A percentile compares a stretch with the other conserved stretches of the same genome.
Conservation (phyloP, 495 filamentous ascomycete species). For the Usnea hakonensis region DNA sequence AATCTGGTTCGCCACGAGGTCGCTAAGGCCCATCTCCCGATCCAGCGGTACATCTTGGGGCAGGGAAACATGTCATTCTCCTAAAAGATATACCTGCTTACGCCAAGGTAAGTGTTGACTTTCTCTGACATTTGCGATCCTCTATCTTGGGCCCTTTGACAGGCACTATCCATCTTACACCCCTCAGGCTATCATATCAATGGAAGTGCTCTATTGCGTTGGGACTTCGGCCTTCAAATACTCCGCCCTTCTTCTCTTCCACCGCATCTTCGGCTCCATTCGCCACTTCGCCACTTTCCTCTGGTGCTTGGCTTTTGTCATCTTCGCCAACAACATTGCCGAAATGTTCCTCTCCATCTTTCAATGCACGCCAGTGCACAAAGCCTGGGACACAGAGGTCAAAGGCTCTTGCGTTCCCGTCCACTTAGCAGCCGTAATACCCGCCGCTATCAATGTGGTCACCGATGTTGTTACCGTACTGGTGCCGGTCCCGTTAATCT, state of each 20-base stretch:
- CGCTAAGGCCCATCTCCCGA: not conserved
- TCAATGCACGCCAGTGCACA: conserved; percentile 11
- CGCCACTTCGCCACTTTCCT: not conserved
- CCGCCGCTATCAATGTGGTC: conserved; percentile 26
- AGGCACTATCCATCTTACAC: not conserved
- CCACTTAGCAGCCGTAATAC: conserved; percentile 19
- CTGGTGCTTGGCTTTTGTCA: conserved; percentile 5
- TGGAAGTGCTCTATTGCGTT: conserved; percentile 8
- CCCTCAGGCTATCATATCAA: not conserved
- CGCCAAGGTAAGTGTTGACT: not conserved
- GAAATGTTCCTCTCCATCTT: conserved; percentile 12
- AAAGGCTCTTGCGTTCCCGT: conserved; percentile 27
- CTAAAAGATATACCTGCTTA: conserved; percentile 1
- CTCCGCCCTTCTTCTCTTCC: conserved; percentile 11
- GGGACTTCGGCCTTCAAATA: conserved; percentile 5
- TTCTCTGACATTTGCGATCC: not conserved
- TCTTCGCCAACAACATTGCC: conserved; percentile 8
- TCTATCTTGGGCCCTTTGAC: not conserved
- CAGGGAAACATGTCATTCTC: conserved; percentile 12
- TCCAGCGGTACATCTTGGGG: conserved; percentile 13
- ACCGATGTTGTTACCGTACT: conserved; percentile 28
- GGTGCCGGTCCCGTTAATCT: conserved; percentile 27
- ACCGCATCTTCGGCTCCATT: conserved; percentile 9
- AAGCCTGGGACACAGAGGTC: conserved; percentile 6
- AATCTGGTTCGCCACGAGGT: not conserved